A percentile compares a stretch with the other conserved stretches of the same genome.
These are phyloP conservation scores for Lichtheimia corymbifera DNA, from an alignment of 371 early-diverging fungal species.

Conservation along the genomic window DNA sequence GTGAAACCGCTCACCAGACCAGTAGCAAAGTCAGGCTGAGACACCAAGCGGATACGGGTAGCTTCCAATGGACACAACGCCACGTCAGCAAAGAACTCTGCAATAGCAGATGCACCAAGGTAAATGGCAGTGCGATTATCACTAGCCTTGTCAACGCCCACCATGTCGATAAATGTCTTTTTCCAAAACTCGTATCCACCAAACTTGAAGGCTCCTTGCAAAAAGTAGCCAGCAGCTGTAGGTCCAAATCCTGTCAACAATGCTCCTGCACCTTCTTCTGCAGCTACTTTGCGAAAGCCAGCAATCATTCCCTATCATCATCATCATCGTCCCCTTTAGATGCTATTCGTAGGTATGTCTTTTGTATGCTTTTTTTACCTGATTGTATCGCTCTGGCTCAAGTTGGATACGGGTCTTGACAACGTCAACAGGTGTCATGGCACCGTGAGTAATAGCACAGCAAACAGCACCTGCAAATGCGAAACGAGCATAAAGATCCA, in stretches of 20 bases:
- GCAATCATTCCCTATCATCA: slow-evolving; percentile 44
- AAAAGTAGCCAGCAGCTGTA: slow-evolving; percentile 84
- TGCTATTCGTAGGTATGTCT: too few relatives aligned
- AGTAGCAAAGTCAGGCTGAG: slow-evolving; percentile 61
- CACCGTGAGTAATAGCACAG: slow-evolving; percentile 40
- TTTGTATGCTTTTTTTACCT: slow-evolving; percentile 23
- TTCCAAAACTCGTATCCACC: slow-evolving; percentile 88
- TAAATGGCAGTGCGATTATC: slow-evolving; percentile 79
- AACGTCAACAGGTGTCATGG: slow-evolving; percentile 59
- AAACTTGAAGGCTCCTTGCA: slow-evolving; percentile 89
- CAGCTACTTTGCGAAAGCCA: slow-evolving; percentile 67
- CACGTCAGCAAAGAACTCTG: slow-evolving; percentile 88
- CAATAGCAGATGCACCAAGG: slow-evolving; percentile 79
- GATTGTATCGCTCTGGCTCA: slow-evolving; percentile 65
- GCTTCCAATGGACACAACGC: slow-evolving; percentile 85
- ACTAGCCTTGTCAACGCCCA: slow-evolving; percentile 74
- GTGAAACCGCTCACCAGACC: slow-evolving; percentile 58
- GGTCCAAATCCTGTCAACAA: slow-evolving; percentile 80
- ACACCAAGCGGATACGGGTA: slow-evolving; percentile 49
- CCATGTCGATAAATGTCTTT: slow-evolving; percentile 62
- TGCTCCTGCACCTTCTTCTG: slow-evolving; percentile 66
- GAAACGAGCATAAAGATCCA: slow-evolving; percentile 68
- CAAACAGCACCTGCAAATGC: slow-evolving; percentile 76
- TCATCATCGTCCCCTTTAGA: too few relatives aligned
- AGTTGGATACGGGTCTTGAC: slow-evolving; percentile 73